A percentile compares a stretch with the other conserved stretches of the same genome.
Evolutionary conservation across 1,139 yeast genomes (phyloP).

Genomic region (Hemisphaericaspora xylanilytica): DNA sequence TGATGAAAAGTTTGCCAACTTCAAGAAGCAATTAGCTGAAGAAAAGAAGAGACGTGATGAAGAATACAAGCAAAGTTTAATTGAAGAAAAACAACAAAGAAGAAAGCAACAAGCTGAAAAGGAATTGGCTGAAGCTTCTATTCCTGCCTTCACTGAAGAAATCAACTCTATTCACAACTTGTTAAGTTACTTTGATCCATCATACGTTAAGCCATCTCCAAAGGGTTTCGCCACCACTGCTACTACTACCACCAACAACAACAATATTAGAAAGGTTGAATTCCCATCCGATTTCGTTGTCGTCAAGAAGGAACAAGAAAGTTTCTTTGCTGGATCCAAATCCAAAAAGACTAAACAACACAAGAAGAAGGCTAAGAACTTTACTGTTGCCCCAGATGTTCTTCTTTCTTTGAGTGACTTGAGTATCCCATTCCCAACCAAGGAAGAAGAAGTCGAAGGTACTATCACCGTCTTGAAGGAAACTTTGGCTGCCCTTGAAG

Average conservation of each 20-base stretch:
- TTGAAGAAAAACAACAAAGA: constrained; percentile 59
- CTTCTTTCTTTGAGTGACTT: constrained; percentile 77
- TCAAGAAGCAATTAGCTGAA: constrained; percentile 64
- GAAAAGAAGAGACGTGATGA: constrained; percentile 72
- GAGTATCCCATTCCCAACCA: constrained; percentile 76
- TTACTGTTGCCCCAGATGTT: constrained; percentile 77
- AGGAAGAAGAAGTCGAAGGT: constrained; percentile 66
- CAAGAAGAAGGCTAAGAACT: constrained; percentile 46
- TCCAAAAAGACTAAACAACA: constrained; percentile 34
- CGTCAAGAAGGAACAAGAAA: constrained; percentile 65
- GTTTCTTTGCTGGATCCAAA: constrained; percentile 54
- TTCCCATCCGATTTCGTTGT: constrained; percentile 65
- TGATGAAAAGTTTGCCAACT: constrained; percentile 69
- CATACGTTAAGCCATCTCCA: constrained; percentile 61
- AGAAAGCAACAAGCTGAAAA: constrained; percentile 65
- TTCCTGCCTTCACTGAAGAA: constrained; percentile 82
- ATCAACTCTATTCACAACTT: constrained; percentile 71
- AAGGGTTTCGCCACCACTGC: constrained; percentile 25
- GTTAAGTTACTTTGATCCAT: constrained; percentile 73
- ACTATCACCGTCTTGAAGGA: constrained; percentile 69
- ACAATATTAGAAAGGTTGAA: constrained; percentile 47
- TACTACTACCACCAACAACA: constrained; percentile 21
- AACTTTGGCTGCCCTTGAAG: constrained; percentile 68
- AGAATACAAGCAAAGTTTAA: constrained; percentile 56
- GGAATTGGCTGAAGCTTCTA: constrained; percentile 64